These are phyloP conservation scores for Zygosaccharomyces pseudorouxii DNA, from an alignment of 805 yeast genomes.

Conservation along the genomic window DNA sequence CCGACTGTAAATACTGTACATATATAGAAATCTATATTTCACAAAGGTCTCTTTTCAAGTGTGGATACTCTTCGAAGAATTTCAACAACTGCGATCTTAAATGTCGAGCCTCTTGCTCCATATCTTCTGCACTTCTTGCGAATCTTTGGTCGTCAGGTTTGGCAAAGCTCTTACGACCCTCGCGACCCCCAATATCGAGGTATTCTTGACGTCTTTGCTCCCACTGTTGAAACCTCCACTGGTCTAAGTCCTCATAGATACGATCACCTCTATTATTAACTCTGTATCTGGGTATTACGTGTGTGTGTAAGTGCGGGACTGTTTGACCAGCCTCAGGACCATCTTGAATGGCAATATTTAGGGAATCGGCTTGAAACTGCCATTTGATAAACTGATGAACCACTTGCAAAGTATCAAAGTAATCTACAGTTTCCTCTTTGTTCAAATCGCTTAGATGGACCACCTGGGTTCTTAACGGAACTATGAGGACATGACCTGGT, in stretches of 20 bases:
- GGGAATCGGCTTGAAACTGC: slow-evolving; percentile 70
- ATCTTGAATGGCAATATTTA: slow-evolving; percentile 92
- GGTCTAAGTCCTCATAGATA: slow-evolving; percentile 66
- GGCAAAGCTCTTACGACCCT: slow-evolving; percentile 27
- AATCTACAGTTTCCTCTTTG: slow-evolving; percentile 68
- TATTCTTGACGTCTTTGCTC: slow-evolving; percentile 30
- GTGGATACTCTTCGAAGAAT: slow-evolving; percentile 15
- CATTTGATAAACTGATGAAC: slow-evolving; percentile 63
- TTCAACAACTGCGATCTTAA: slow-evolving; percentile 40
- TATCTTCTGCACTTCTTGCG: slow-evolving; percentile 55
- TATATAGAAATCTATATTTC: slow-evolving; percentile 1
- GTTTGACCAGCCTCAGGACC: slow-evolving; percentile 95
- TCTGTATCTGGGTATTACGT: slow-evolving; percentile 77
- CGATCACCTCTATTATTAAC: slow-evolving; percentile 61
- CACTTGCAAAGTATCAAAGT: slow-evolving; percentile 67
- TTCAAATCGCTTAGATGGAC: slow-evolving; percentile 65
- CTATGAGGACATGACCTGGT: slow-evolving; percentile 89
- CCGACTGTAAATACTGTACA: background rate
- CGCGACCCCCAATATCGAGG: slow-evolving; percentile 22
- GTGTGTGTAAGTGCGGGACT: slow-evolving; percentile 94
- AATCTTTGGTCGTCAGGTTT: slow-evolving; percentile 50
- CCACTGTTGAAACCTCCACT: slow-evolving; percentile 43
- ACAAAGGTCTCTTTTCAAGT: slow-evolving; percentile 2
- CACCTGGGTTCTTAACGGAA: slow-evolving; percentile 65
- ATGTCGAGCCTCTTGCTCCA: slow-evolving; percentile 67